Evolutionary conservation across 2,329 filamentous ascomycete species (phyloP), one percentile per base, ranked within the genome.

Genomic region (Alternaria incomplexa): DNA sequence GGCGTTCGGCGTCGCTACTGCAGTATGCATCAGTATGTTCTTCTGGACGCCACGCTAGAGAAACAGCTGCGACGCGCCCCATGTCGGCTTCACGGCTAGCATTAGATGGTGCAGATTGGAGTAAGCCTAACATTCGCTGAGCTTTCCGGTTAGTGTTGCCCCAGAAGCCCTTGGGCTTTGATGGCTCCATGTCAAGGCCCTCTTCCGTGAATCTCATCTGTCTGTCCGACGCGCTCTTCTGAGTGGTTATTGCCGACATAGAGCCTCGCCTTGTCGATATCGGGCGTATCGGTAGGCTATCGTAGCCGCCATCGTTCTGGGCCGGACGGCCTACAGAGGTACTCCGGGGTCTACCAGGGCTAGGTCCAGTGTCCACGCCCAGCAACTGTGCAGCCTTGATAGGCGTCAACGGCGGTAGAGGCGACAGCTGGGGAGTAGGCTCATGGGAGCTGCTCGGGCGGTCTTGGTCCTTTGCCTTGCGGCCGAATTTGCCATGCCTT

Each of bases 341-440:
- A n/a, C 53, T 58, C 11, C 58, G 50, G 25, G 44, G 17, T 36
- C 61, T 62, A 13, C 6, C 32, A 30, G 26, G 17, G 26, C 54
- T 26, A 30, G 26, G 17, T 22, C 54, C 59, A 23, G 55, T 0
- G 8, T 63, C 53, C 10, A 73, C 25, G 30, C 72, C 72, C 7
- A 75, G 66, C 9, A 75, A 53, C 51, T 67, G 63, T 5, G 66
- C 66, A 20, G 69, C 73, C 53, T 75, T 74, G 48, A 54, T 61
- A 25, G 73, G 71, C 11, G 71, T 74, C 11, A 54, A 32, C 7
- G 65, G 62, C 15, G 70, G 70, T 12, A 75, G 44, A 11, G 70
- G 67, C 3, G 69, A 68, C 56, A 11, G 56, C 13, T 55, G 43
- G 12, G 44, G 55, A 23, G 58, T 40, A 23, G 56, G 50, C 20